These are phyloP conservation scores for Lactarius hatsudake DNA, from an alignment of 768 basidiomycete genomes.

Conservation along the genomic window DNA sequence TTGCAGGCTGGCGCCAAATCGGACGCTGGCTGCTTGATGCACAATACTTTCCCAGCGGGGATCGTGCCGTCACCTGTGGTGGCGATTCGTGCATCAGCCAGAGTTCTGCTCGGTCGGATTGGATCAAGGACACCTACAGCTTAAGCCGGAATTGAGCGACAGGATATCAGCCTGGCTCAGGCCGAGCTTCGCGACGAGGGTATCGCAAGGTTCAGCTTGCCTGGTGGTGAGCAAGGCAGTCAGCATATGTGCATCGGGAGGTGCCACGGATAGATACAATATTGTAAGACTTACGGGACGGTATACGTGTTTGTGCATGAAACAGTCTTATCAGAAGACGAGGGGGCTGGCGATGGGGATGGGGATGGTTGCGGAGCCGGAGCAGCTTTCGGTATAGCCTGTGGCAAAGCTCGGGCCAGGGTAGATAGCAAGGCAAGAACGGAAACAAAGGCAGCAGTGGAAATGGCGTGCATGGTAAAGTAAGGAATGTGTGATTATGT, in stretches of 20 bases:
- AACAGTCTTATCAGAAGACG: neutral
- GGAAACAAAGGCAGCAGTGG: slow-evolving; percentile 1
- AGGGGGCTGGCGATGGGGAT: neutral
- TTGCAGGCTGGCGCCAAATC: slow-evolving; percentile 8
- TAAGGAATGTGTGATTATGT: neutral
- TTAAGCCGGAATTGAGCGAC: slow-evolving; percentile 4
- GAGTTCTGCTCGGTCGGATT: neutral
- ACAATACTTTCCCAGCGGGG: neutral
- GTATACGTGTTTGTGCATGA: neutral
- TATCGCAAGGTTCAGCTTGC: neutral
- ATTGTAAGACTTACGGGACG: neutral
- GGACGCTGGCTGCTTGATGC: neutral
- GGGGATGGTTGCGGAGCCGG: too few relatives aligned
- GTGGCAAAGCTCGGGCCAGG: neutral
- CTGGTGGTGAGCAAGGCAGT: neutral
- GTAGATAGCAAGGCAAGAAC: slow-evolving; percentile 1
- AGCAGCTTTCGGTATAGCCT: too few relatives aligned
- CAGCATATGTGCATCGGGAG: neutral
- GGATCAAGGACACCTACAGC: neutral
- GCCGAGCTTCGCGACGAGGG: neutral
- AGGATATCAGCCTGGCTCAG: neutral
- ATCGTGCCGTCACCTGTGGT: neutral
- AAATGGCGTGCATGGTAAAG: slow-evolving; percentile 6
- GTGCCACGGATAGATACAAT: too few relatives aligned
- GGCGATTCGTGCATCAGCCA: neutral